These are phyloP conservation scores for Floccularia luteovirens DNA, from an alignment of 768 basidiomycete species.

Conservation along the genomic window DNA sequence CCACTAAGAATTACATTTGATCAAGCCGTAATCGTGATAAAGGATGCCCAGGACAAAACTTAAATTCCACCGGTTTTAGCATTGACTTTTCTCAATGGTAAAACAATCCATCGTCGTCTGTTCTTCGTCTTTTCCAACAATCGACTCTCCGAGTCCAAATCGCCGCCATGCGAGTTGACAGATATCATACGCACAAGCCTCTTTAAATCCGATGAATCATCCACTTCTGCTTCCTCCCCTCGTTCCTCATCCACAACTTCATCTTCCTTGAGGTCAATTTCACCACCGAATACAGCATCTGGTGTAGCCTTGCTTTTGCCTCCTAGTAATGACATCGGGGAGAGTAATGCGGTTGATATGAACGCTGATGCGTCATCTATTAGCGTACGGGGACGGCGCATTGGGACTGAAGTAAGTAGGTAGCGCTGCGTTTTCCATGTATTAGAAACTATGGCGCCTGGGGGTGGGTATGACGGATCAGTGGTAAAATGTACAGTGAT, in stretches of 20 bases:
- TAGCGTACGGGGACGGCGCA: conserved; percentile 59
- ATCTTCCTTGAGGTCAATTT: conserved; percentile 69
- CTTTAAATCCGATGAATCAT: conserved; percentile 55
- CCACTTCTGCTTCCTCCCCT: conserved; percentile 71
- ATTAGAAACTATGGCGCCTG: conserved; percentile 22
- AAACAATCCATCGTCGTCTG: conserved; percentile 30
- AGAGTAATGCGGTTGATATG: conserved; percentile 50
- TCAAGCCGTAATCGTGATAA: no score
- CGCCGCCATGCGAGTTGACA: conserved; percentile 31
- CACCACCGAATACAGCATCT: conserved; percentile 58
- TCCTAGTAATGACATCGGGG: conserved; percentile 49
- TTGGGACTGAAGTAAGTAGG: conserved; percentile 58
- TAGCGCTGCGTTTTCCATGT: conserved; percentile 56
- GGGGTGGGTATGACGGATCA: conserved; percentile 58
- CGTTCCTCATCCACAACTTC: conserved; percentile 76
- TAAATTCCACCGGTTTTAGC: conserved; percentile 19
- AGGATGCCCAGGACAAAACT: no score
- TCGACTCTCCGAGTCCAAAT: conserved; percentile 17
- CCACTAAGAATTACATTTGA: no score
- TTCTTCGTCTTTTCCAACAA: conserved; percentile 22
- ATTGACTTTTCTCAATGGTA: conserved; percentile 26
- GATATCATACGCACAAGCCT: conserved; percentile 51
- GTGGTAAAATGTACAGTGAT: conserved; percentile 52
- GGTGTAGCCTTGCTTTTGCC: conserved; percentile 31
- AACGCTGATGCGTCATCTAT: conserved; percentile 67